A percentile compares a stretch with the other conserved stretches of the same genome.
phyloP scores from a whole-genome alignment of 352 stramenopile genomes.

The Pythium monospermum region DNA sequence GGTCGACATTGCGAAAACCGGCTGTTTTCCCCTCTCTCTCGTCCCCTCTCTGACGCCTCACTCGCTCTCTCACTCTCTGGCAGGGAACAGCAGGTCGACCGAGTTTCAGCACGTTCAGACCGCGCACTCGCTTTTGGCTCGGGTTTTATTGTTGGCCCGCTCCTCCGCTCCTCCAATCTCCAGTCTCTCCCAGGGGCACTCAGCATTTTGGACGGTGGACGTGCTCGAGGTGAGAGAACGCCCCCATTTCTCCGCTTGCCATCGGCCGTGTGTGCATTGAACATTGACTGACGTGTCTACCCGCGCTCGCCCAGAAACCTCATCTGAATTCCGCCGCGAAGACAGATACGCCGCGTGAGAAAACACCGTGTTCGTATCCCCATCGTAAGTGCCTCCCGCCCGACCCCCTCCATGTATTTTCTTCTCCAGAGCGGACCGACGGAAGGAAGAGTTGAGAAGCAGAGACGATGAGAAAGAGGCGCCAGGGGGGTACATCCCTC shows the following conservation, averaged over 20 bases:
- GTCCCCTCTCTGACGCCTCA: not conserved
- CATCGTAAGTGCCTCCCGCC: not conserved
- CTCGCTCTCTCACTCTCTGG: conserved; percentile 10
- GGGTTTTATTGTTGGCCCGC: conserved; percentile 11
- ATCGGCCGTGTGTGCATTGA: not conserved
- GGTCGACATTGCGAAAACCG: conserved; percentile 15
- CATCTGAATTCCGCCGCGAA: not conserved
- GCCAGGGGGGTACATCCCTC: too few species aligned
- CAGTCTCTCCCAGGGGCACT: conserved; percentile 19
- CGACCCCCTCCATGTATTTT: not conserved
- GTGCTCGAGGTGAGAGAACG: conserved; percentile 6
- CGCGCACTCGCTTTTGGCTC: conserved; percentile 7
- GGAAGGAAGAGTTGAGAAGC: too few species aligned
- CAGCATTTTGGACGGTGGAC: conserved; percentile 26
- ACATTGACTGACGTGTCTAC: conserved; percentile 1
- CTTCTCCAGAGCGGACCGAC: not conserved
- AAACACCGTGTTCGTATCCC: too few species aligned
- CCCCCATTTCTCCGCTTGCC: not conserved
- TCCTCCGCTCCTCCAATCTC: conserved; percentile 8
- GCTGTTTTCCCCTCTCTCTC: conserved; percentile 21
- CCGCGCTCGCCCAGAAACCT: not conserved
- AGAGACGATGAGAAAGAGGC: too few species aligned
- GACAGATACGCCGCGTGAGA: too few species aligned
- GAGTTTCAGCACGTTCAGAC: conserved; percentile 26
- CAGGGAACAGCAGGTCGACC: conserved; percentile 1